Percentiles rank a stretch among this genome's conserved stretches.
phyloP scores from a whole-genome alignment of 805 yeast genomes.

The Metschnikowia sp. region DNA sequence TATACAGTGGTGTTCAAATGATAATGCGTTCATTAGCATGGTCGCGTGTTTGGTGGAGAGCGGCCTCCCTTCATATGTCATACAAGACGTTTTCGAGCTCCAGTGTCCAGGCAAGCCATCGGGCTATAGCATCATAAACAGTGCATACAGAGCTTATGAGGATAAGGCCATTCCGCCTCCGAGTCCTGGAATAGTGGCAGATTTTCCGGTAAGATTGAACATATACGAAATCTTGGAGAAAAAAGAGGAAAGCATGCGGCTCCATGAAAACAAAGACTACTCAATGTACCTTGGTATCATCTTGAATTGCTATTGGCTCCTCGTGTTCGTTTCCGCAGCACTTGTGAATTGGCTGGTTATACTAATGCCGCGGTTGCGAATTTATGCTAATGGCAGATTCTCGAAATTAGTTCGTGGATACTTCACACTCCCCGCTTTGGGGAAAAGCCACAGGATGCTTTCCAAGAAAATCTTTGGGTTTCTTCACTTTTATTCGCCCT shows the following conservation, averaged over 20 bases:
- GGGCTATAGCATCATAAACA: neutral
- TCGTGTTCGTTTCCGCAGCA: neutral
- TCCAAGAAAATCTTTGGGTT: neutral
- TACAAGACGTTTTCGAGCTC: neutral
- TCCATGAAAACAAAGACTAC: slow-evolving; percentile 3
- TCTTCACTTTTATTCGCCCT: slow-evolving; percentile 3
- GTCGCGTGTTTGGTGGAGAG: neutral
- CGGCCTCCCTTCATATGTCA: neutral
- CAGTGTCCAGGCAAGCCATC: neutral
- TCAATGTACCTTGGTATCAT: slow-evolving; percentile 20
- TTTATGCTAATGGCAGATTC: neutral
- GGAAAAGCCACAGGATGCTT: slow-evolving; percentile 10
- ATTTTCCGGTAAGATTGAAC: neutral
- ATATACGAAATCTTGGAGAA: neutral
- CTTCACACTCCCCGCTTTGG: slow-evolving; percentile 14
- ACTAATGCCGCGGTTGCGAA: slow-evolving; percentile 1
- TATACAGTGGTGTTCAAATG: neutral
- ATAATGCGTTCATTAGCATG: neutral
- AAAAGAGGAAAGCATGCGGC: neutral
- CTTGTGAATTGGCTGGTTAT: slow-evolving; percentile 3
- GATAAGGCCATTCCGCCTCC: neutral
- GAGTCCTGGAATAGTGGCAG: neutral
- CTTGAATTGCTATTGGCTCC: slow-evolving; percentile 4
- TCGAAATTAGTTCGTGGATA: neutral
- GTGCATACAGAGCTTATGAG: neutral